phyloP scores from a whole-genome alignment of 1,284 basidiomycete species.

The Cutaneotrichosporon cutaneum region DNA sequence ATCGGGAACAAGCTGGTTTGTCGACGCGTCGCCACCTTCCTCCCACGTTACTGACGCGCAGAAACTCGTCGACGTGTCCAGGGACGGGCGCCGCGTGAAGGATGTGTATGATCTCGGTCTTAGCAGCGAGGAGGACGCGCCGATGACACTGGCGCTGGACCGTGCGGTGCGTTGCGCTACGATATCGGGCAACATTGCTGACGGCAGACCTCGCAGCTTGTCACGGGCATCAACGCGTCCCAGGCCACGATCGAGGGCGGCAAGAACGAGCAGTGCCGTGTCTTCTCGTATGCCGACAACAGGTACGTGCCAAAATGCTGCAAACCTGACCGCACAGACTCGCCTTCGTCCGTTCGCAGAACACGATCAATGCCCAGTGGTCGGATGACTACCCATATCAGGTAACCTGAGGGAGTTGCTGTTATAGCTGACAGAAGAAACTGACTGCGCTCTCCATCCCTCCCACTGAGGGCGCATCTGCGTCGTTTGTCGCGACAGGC shows the following conservation, averaged over 20 bases:
- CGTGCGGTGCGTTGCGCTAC: constrained; percentile 56
- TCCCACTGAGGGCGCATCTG: constrained; percentile 5
- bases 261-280: constrained; percentile 76
- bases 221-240: constrained; percentile 82
- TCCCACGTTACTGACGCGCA: constrained; percentile 8
- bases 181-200: not conserved
- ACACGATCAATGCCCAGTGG: constrained; percentile 63
- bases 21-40: constrained; percentile 33
- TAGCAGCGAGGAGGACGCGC: constrained; percentile 77
- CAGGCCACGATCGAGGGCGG: constrained; percentile 63
- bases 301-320: constrained; percentile 51
- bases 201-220: constrained; percentile 58
- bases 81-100: constrained; percentile 60
- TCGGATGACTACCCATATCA: constrained; percentile 84
- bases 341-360: constrained; percentile 57
- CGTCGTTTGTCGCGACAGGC: constrained; percentile 41
- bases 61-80: constrained; percentile 64
- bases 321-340: constrained; percentile 55
- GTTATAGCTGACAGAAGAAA: constrained; percentile 37
- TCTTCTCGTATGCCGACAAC: constrained; percentile 63
- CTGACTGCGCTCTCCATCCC: constrained; percentile 39
- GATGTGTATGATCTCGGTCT: constrained; percentile 70
- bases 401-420: constrained; percentile 55
- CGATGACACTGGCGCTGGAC: constrained; percentile 84
- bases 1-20: constrained; percentile 91